These are phyloP conservation scores for Chaetomiaceae sp. DNA, from an alignment of 2,329 filamentous ascomycete species.

Conservation along the genomic window DNA sequence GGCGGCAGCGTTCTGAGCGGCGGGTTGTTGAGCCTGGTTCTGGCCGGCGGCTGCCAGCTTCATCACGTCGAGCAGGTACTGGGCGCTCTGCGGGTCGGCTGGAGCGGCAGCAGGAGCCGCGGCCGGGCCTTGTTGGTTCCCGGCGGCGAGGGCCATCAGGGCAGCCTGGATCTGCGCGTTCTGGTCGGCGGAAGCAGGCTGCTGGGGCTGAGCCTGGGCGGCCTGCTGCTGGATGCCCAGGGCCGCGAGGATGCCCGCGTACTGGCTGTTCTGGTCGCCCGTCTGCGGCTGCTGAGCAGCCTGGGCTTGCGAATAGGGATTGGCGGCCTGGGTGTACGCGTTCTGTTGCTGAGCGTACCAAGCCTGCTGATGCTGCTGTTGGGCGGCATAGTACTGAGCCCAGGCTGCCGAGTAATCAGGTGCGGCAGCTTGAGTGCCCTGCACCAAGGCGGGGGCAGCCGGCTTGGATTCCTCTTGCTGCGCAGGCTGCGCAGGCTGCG, in stretches of 20 bases:
- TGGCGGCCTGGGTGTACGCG: constrained; percentile 20
- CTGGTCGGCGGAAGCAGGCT: constrained; percentile 8
- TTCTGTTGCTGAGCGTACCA: constrained; percentile 30
- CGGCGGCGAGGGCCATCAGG: constrained; percentile 17
- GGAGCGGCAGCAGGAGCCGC: not conserved
- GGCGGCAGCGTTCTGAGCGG: too few species aligned
- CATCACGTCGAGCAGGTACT: constrained; percentile 22
- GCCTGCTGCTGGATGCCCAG: constrained; percentile 18
- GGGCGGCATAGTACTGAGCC: constrained; percentile 40
- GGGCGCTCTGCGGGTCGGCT: constrained; percentile 15
- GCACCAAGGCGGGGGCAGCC: not conserved
- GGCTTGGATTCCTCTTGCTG: constrained; percentile 10
- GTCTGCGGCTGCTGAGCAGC: constrained; percentile 19
- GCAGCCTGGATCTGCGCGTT: constrained; percentile 21
- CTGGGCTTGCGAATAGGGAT: constrained; percentile 36
- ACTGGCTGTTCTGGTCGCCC: constrained; percentile 14
- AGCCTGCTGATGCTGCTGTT: constrained; percentile 27
- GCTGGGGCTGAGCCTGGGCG: constrained; percentile 12
- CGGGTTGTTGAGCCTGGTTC: not conserved
- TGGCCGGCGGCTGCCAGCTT: constrained; percentile 14
- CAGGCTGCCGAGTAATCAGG: constrained; percentile 34
- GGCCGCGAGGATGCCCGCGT: constrained; percentile 21
- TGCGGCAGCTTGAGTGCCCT: constrained; percentile 22
- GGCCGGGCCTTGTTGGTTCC: constrained; percentile 3
- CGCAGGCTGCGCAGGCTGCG: not conserved